These are phyloP conservation scores for Exophiala oligosperma DNA, from an alignment of 2,329 filamentous ascomycete species.

Conservation along the genomic window DNA sequence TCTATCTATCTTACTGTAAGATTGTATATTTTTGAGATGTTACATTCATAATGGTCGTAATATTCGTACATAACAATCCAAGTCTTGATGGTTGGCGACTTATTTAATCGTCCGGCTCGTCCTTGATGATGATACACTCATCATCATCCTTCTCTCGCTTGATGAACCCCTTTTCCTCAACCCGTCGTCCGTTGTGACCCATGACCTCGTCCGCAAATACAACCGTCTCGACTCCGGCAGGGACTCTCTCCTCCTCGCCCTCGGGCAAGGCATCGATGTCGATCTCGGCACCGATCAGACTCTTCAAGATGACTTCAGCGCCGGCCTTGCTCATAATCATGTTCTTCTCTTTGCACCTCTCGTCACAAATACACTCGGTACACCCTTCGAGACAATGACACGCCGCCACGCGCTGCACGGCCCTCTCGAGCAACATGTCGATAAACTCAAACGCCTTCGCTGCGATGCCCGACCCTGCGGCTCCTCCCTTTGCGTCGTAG, in stretches of 20 bases:
- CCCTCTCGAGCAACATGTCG: conserved; percentile 73
- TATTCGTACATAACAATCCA: too few relatives aligned
- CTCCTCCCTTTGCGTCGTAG: conserved; percentile 90
- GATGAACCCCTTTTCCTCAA: conserved; percentile 31
- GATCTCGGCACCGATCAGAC: conserved; percentile 72
- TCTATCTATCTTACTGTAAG: too few relatives aligned
- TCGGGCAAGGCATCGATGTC: conserved; percentile 83
- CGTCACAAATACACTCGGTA: conserved; percentile 83
- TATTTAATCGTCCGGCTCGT: conserved; percentile 26
- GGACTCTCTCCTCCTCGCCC: conserved; percentile 69
- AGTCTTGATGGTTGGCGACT: background rate
- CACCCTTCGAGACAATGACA: conserved; percentile 81
- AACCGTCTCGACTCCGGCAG: conserved; percentile 78
- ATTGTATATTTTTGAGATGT: too few relatives aligned
- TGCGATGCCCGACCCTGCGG: conserved; percentile 79
- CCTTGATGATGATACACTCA: conserved; percentile 30
- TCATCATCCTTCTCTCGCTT: conserved; percentile 29
- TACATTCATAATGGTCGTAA: too few relatives aligned
- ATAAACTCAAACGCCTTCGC: conserved; percentile 94
- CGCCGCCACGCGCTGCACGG: conserved; percentile 70
- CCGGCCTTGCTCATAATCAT: conserved; percentile 93
- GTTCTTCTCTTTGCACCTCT: conserved; percentile 81
- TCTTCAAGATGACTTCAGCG: conserved; percentile 75
- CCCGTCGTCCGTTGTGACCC: conserved; percentile 31
- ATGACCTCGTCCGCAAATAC: conserved; percentile 68